Evolutionary conservation across 1,139 yeast species (phyloP).

Genomic region (Saccharomyces hybrid): DNA sequence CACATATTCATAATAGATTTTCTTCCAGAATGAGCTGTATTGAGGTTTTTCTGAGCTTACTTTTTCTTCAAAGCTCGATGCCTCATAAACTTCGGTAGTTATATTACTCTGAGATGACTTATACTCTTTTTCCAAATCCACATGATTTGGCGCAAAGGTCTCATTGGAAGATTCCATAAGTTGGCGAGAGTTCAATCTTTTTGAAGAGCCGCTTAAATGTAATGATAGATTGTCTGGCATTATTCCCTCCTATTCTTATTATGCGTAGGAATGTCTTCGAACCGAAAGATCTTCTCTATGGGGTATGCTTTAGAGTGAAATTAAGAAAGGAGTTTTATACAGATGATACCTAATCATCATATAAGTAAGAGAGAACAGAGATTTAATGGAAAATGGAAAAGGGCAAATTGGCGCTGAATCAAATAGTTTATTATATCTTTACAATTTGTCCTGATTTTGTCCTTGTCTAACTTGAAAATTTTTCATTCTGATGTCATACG

Average conservation of each 20-base stretch:
- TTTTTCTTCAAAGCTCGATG: conserved; percentile 1
- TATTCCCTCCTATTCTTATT: not conserved
- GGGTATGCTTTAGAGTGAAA: not conserved
- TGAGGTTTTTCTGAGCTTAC: conserved; percentile 5
- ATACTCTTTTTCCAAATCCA: not conserved
- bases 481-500: not conserved
- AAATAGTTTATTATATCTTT: not conserved
- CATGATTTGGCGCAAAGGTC: not conserved
- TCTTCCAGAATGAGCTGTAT: conserved; percentile 18
- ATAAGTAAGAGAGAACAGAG: not conserved
- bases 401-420: not conserved
- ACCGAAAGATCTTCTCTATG: not conserved
- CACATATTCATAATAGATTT: conserved; percentile 19
- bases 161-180: not conserved
- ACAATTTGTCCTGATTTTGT: not conserved
- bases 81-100: not conserved
- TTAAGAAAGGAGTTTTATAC: not conserved
- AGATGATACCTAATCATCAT: not conserved
- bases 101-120: not conserved
- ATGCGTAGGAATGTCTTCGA: not conserved
- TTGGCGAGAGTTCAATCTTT: not conserved
- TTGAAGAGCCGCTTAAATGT: not conserved
- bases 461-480: not conserved
- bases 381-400: not conserved
- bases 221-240: not conserved